A percentile compares a stretch with the other conserved stretches of the same genome.
Conservation (phyloP, 164 flowering plant genomes). For the Euptelea pleiosperma region DNA sequence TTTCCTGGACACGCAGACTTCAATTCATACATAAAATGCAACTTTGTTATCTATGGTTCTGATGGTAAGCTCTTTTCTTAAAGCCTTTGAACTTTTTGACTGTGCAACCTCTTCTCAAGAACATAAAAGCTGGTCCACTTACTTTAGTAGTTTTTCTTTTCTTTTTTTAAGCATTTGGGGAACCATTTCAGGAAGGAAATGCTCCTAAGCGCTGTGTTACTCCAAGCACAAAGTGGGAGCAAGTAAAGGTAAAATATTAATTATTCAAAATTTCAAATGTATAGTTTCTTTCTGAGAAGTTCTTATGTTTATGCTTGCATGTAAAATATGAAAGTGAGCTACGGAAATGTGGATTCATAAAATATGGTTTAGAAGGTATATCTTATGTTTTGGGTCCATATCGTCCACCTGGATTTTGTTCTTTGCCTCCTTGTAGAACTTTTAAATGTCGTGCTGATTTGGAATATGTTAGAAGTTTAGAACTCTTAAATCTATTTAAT, state of each 20-base stretch:
- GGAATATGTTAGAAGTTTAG: no score
- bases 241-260: conserved; percentile 82
- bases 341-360: no score
- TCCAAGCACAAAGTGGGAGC: conserved; percentile 93
- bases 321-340: no score
- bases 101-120: not conserved
- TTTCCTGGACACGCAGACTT: conserved; percentile 98
- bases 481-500: no score
- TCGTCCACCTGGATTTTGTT: no score
- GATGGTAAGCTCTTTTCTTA: conserved; percentile 35
- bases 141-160: not conserved
- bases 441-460: no score
- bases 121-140: not conserved
- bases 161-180: conserved; percentile 47
- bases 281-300: no score
- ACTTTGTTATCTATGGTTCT: conserved; percentile 63
- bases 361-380: no score
- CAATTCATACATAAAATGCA: conserved; percentile 94
- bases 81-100: not conserved
- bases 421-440: no score
- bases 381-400: no score
- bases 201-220: conserved; percentile 54
- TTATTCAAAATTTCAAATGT: not conserved
- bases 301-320: no score
- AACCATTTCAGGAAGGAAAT: conserved; percentile 45